Base-by-base conservation (phyloP, 73 alveolate species). In the Uronychia binucleata region DNA sequence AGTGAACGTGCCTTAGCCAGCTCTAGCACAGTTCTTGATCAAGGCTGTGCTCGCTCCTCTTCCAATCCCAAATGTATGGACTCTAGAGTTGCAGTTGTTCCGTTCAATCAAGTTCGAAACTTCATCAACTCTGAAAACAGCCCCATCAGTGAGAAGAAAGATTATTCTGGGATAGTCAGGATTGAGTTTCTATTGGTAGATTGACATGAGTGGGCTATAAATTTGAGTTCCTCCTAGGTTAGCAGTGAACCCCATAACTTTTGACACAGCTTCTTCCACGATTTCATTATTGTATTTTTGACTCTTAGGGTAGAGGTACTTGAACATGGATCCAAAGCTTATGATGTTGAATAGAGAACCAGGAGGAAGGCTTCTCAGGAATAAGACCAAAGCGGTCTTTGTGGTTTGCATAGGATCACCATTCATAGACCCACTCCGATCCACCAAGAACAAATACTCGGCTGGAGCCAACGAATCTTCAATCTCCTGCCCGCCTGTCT, bases 81-180 rank as follows among this genome's bases (percentile, higher is more conserved):
- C 88, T 34, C 90, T 86, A n/a, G 83, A 77, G 31, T 35, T 78
- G 28, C 83, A 84, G 74, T 60, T 86, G 80, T 90, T 87, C 46
- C 82, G 59, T 79, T 81, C 84, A 58, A 93, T 91, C 83, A 93
- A 58, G 19, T 87, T 90, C n/a, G 87, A 74, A 11, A 87, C 59
- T 46, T 75, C 31, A 1, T 84, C 91, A 28, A 87, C 80, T 28
- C 83, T 86, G 29, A 74, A 77, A 1, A 93, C 94, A 58, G 87
- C 86, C 0, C 99, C 99, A 90, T 97, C 99, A 33, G 99, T 97
- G 77, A 97, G 88, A 34, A 97, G 85, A 82, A 92, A 97, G 30
- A 97, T 88, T 77, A 94, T 79, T 77, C 92, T 86, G 0, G 93
- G 94, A 31, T 59, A 84, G 0, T 88, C 35, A 26, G 59, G 75